Base-by-base conservation (phyloP, 768 basidiomycete genomes). In the Leccinum broughii region DNA sequence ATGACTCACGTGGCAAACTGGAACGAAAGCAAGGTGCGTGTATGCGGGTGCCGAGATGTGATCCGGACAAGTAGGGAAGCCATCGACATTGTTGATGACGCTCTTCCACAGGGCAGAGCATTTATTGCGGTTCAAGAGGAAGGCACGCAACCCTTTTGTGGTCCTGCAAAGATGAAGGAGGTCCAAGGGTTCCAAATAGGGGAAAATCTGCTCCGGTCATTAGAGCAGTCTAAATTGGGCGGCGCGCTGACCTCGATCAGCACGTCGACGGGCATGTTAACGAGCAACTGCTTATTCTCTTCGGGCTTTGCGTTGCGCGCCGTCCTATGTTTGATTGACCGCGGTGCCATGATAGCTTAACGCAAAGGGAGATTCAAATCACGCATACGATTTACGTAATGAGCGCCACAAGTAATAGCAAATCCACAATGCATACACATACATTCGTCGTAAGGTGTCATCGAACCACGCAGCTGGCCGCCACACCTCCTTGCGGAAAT, bases 121-220 rank as follows among this genome's bases (percentile, higher is more conserved):
- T 26, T 50, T 61, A 6, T 56, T 37, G 39, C 62, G 70, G 32
- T 63, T 63, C 35, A 73, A 62, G 3, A 34, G 32, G 32, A 34
- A 11, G 32, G 11, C 35, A 17, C 75, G 68, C 11, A 77, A 66
- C 6, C 59, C 66, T 26, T 76, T 76, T 9, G 66, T 70, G 20
- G 67, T 68, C 35, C 75, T 67, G 17, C 71, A 48, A 4, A 78
- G 68, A 28, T 72, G 60, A 77, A 34, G 68, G 7, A 77, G 58
- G 55, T 77, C 73, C 6, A 70, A 35, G 1, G 77, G 75, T 10
- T 71, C 66, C 15, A 76, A 57, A 34, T 34, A 34, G 32, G 32
- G 32, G 32, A 34, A 34, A 11, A 34, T 52, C 64, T 64, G 13
- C 6, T 10, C 20, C 20, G 20, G 15, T 54, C 22, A 37, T 63